Conservation (phyloP, 1,284 basidiomycete genomes). For the Ustilago sp. region DNA sequence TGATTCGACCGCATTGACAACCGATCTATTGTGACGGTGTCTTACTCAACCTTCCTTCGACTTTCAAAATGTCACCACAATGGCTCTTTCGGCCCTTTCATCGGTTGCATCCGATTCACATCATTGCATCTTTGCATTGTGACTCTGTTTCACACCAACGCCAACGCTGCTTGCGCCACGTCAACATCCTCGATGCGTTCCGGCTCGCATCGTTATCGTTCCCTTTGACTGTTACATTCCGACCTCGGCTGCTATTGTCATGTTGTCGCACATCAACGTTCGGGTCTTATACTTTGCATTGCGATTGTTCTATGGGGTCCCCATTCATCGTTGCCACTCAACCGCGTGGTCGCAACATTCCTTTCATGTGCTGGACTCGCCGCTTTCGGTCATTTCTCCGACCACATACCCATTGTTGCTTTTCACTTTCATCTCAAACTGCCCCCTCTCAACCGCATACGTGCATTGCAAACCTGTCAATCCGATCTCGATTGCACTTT, state of each 20-base stretch:
- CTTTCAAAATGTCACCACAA: neutral
- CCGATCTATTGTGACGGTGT: neutral
- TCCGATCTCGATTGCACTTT: neutral
- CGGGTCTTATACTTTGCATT: neutral
- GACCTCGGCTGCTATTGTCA: slow-evolving; percentile 8
- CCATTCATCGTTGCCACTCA: slow-evolving; percentile 3
- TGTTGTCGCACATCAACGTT: neutral
- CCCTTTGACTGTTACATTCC: neutral
- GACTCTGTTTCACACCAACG: neutral
- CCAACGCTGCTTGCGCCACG: neutral
- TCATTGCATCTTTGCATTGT: slow-evolving; percentile 3
- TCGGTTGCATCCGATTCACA: neutral
- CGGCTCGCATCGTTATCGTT: neutral
- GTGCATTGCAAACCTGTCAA: neutral
- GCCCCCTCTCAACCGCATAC: neutral
- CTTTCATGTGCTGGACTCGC: neutral
- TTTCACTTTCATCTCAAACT: neutral
- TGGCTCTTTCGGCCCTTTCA: too few relatives aligned
- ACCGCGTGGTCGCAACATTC: neutral
- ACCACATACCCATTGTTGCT: neutral
- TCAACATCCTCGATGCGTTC: neutral
- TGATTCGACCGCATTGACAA: neutral
- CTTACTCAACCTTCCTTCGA: neutral
- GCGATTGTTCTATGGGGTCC: neutral
- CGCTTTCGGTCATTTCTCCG: neutral